Evolutionary conservation across 345 rosid genomes (phyloP).

Genomic region (Aquilaria sinensis): DNA sequence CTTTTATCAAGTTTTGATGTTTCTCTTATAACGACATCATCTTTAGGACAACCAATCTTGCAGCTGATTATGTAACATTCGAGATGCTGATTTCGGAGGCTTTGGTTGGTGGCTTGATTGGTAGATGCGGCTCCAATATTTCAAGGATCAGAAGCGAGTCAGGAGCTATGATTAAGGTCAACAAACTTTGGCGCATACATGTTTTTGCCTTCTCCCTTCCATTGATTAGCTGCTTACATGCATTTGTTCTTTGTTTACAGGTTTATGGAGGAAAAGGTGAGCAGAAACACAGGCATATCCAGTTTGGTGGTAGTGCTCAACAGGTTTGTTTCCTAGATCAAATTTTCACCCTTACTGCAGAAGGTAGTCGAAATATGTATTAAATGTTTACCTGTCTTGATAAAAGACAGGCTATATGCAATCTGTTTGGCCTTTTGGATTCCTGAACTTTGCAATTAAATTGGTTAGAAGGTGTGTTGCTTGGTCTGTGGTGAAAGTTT

Average conservation of each 20-base stretch:
- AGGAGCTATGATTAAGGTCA: slow-evolving; percentile 60
- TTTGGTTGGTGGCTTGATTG: slow-evolving; percentile 59
- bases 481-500: no score
- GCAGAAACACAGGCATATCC: slow-evolving; percentile 49
- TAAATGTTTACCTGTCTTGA: no score
- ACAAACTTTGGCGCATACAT: background rate
- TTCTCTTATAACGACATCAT: slow-evolving; percentile 44
- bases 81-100: slow-evolving; percentile 64
- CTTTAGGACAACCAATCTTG: slow-evolving; percentile 64
- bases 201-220: background rate
- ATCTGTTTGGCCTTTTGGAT: no score
- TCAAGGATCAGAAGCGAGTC: slow-evolving; percentile 63
- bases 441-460: no score
- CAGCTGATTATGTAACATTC: slow-evolving; percentile 61
- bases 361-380: no score
- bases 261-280: slow-evolving; percentile 66
- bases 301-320: slow-evolving; percentile 53
- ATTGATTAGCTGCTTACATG: background rate
- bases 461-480: no score
- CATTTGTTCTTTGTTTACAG: slow-evolving; percentile 19
- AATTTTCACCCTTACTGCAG: no score
- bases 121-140: slow-evolving; percentile 57
- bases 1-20: slow-evolving; percentile 35
- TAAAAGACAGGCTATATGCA: no score
- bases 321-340: slow-evolving; percentile 28